A percentile compares a stretch with the other conserved stretches of the same genome.
phyloP scores from a whole-genome alignment of 1,139 yeast species.

The Debaryomyces robertsiae region DNA sequence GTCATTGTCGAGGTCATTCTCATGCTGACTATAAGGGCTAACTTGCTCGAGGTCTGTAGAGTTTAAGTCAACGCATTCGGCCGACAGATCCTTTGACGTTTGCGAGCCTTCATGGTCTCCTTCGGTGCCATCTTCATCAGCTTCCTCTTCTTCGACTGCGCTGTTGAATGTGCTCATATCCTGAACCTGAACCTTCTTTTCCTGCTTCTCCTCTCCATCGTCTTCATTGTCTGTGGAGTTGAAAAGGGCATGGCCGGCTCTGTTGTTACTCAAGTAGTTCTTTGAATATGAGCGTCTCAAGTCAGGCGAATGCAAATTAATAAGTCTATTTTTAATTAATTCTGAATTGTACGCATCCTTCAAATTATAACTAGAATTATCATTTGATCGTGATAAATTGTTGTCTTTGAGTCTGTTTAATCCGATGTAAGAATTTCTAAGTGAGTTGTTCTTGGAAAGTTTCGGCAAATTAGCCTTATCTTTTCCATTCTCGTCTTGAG shows the following conservation, averaged over 20 bases:
- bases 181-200: slow-evolving; percentile 1
- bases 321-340: slow-evolving; percentile 11
- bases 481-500: slow-evolving; percentile 6
- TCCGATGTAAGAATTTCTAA: slow-evolving; percentile 41
- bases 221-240: slow-evolving; percentile 9
- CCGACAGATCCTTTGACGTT: too few relatives aligned
- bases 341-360: slow-evolving; percentile 18
- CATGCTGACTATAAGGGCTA: not conserved
- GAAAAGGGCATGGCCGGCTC: slow-evolving; percentile 3
- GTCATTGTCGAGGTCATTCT: slow-evolving; percentile 8
- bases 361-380: slow-evolving; percentile 23
- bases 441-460: slow-evolving; percentile 31
- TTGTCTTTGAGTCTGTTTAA: slow-evolving; percentile 43
- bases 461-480: slow-evolving; percentile 42
- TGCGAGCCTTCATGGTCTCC: too few relatives aligned
- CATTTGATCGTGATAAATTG: slow-evolving; percentile 22
- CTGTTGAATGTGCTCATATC: not conserved
- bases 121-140: slow-evolving; percentile 5
- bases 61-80: not conserved
- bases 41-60: too few relatives aligned
- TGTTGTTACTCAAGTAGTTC: slow-evolving; percentile 9
- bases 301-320: slow-evolving; percentile 20
- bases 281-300: slow-evolving; percentile 18
- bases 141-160: slow-evolving; percentile 4
- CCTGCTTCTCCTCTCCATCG: slow-evolving; percentile 5